A percentile compares a stretch with the other conserved stretches of the same genome.
phyloP scores from a whole-genome alignment of 495 filamentous ascomycete genomes.

The Penicillium waksmanii region DNA sequence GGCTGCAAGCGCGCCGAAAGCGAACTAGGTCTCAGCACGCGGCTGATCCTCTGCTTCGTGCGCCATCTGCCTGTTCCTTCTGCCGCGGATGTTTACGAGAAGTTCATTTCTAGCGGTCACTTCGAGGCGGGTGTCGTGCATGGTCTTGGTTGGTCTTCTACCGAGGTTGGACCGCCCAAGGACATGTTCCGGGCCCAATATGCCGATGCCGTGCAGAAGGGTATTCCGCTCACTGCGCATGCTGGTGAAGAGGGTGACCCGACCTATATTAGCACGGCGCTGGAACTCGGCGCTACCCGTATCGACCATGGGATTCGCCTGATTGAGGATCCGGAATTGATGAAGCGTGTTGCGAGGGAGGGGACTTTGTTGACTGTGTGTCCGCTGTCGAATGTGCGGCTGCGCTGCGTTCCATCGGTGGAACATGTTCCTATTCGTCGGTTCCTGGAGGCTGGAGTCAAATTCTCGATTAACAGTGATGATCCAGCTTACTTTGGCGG shows the following conservation, averaged over 20 bases:
- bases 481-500: slow-evolving; percentile 84
- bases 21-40: slow-evolving; percentile 65
- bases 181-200: slow-evolving; percentile 65
- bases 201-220: slow-evolving; percentile 47
- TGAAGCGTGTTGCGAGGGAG: slow-evolving; percentile 58
- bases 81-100: slow-evolving; percentile 51
- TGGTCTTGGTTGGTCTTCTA: slow-evolving; percentile 70
- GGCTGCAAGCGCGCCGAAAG: slow-evolving; percentile 62
- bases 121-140: slow-evolving; percentile 57
- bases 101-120: slow-evolving; percentile 51
- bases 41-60: slow-evolving; percentile 71
- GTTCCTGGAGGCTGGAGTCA: slow-evolving; percentile 67
- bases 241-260: slow-evolving; percentile 77
- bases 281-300: slow-evolving; percentile 62
- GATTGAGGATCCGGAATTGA: slow-evolving; percentile 61
- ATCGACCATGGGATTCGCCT: slow-evolving; percentile 76
- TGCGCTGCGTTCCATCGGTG: slow-evolving; percentile 61
- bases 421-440: slow-evolving; percentile 63
- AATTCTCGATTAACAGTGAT: slow-evolving; percentile 74
- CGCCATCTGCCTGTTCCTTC: slow-evolving; percentile 65
- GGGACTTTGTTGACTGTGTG: slow-evolving; percentile 69
- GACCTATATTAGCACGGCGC: slow-evolving; percentile 64
- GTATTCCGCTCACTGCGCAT: slow-evolving; percentile 67
- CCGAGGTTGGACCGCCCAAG: slow-evolving; percentile 66
- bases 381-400: slow-evolving; percentile 71